Percentiles rank a stretch among this genome's conserved stretches.
phyloP scores from a whole-genome alignment of 2,329 filamentous ascomycete genomes.

The Colletotrichum sublineola region DNA sequence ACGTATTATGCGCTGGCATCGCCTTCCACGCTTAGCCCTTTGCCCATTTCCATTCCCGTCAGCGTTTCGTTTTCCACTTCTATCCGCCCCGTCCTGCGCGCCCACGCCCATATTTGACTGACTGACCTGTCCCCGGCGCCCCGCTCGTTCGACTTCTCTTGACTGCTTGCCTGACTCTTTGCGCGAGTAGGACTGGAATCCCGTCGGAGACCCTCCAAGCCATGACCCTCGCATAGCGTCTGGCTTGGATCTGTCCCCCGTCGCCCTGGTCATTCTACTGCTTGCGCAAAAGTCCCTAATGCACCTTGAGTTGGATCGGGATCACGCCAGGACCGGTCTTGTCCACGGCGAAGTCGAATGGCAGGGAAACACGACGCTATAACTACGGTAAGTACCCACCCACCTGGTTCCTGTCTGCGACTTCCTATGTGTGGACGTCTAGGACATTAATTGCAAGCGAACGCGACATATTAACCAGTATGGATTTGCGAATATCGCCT shows the following conservation, averaged over 20 bases:
- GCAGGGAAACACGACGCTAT: background rate
- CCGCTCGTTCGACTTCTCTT: slow-evolving; percentile 14
- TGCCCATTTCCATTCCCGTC: too few species aligned
- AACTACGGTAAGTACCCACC: slow-evolving; percentile 12
- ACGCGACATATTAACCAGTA: background rate
- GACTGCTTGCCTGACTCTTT: slow-evolving; percentile 23
- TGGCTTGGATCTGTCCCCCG: slow-evolving; percentile 25
- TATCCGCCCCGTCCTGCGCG: too few species aligned
- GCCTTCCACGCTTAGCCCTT: too few species aligned
- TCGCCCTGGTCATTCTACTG: slow-evolving; percentile 1
- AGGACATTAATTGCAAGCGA: slow-evolving; percentile 10
- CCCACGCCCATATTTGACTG: too few species aligned
- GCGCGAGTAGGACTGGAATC: slow-evolving; percentile 25
- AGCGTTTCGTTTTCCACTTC: too few species aligned
- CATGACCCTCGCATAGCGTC: background rate
- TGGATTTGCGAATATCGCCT: background rate
- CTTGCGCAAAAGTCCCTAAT: slow-evolving; percentile 14
- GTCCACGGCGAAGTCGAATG: background rate
- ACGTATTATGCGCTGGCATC: too few species aligned
- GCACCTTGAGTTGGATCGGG: slow-evolving; percentile 13
- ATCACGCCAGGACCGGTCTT: slow-evolving; percentile 21
- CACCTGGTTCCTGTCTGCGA: slow-evolving; percentile 1
- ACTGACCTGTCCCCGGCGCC: too few species aligned
- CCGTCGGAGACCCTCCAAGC: slow-evolving; percentile 24
- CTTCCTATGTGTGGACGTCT: background rate